Evolutionary conservation across 176 grass and related monocot genomes (phyloP).

Genomic region (Puya raimondii): DNA sequence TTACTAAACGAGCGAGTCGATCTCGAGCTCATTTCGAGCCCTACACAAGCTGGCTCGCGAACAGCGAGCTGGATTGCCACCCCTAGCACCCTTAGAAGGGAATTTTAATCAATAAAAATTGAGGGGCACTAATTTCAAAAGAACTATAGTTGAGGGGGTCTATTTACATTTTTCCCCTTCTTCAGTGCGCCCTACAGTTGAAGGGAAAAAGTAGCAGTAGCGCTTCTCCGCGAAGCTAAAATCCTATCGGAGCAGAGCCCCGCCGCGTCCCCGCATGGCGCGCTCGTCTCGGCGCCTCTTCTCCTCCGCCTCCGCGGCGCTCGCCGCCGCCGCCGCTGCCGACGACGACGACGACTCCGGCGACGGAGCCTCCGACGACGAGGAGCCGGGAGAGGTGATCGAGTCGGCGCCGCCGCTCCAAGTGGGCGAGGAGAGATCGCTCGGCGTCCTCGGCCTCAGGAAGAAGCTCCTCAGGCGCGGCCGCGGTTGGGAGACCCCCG

Average conservation of each 20-base stretch:
- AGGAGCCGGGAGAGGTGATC: slow-evolving; percentile 34
- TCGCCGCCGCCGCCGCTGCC: neutral
- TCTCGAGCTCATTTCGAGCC: too few species aligned
- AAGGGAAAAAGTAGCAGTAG: too few species aligned
- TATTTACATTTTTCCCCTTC: too few species aligned
- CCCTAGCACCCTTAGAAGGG: too few species aligned
- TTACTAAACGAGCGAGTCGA: too few species aligned
- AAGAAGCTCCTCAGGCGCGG: slow-evolving; percentile 31
- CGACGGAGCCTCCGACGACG: slow-evolving; percentile 18
- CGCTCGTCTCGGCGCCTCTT: slow-evolving; percentile 25
- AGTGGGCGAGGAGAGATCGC: slow-evolving; percentile 30
- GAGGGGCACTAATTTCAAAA: too few species aligned
- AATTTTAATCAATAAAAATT: too few species aligned
- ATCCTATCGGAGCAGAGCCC: neutral
- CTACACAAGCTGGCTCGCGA: too few species aligned
- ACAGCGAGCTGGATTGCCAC: too few species aligned
- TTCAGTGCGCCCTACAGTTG: too few species aligned
- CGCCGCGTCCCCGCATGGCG: slow-evolving; percentile 14
- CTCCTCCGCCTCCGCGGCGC: slow-evolving; percentile 36
- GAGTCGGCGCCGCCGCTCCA: slow-evolving; percentile 29
- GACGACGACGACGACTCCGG: neutral
- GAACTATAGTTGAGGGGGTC: too few species aligned
- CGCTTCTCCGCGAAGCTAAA: too few species aligned
- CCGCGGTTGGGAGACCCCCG: slow-evolving; percentile 27
- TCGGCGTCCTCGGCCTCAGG: slow-evolving; percentile 14